Evolutionary conservation across 164 flowering plant genomes (phyloP), one percentile per base, ranked within the genome.

Genomic region (Magnolia sinica): DNA sequence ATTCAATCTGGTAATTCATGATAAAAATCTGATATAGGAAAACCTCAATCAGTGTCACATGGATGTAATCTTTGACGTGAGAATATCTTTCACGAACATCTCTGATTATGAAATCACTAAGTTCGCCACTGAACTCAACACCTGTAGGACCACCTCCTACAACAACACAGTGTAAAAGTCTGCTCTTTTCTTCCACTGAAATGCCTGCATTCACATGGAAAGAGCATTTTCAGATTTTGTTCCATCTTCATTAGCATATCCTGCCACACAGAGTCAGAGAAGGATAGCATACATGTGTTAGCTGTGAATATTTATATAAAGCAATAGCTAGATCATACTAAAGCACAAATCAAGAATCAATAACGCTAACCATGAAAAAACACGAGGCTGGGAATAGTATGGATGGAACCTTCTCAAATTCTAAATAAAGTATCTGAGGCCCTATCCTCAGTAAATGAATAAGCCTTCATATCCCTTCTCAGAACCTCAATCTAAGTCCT

Each of bases 91-190:
- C 87, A 61, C 79, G 91, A 80, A 94, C 98, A 86, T 94, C 99
- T 77, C 61, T 91, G 66, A 78, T 85, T 76, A 96, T 94, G 80
- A 96, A 96, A 84, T 96, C 99, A 85, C 98, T 94, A 68, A 96
- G 98, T 81, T 96, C 99, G 29, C 98, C 99, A 82, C 98, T 94
- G 81, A 96, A 96, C 85, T 96, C 99, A 76, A 96, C 98, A 52
- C 99, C 99, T 13, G 99, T 96, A 1, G 99, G 99, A 79, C 99
- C 99, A 68, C 99, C 99, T 78, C 99, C 99, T 13, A 96, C 92
- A 64, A 96, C 97, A 81, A 94, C 99, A 81, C 96, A 94, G 72
- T 96, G 99, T 20, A 96, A 79, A 55, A 93, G 91, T 78, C 98
- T 87, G 1, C 81, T 76, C 78, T 92, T 94, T 82, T 96, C 99